Conservation (phyloP, 1,284 basidiomycete species). For the Farysia itapuensis region DNA sequence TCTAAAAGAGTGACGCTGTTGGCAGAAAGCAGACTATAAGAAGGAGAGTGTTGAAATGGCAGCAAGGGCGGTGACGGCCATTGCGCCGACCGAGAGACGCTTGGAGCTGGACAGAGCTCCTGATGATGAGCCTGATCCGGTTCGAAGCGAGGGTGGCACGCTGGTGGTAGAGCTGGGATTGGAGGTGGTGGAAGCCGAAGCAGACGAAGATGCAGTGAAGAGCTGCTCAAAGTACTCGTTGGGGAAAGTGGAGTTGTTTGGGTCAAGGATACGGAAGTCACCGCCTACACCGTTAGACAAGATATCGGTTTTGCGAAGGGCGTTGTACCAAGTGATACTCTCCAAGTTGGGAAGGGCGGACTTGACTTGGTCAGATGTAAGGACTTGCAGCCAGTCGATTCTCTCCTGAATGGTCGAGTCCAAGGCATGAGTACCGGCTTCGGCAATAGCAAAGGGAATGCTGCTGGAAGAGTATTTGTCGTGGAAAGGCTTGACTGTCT, state of each 20-base stretch:
- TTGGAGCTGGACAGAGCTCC: not conserved
- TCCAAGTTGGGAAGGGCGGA: slow-evolving; percentile 50
- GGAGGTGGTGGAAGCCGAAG: slow-evolving; percentile 7
- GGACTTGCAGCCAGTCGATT: slow-evolving; percentile 50
- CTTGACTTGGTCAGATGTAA: slow-evolving; percentile 38
- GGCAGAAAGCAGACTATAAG: slow-evolving; percentile 2
- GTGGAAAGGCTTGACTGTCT: slow-evolving; percentile 59
- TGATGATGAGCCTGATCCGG: too few relatives aligned
- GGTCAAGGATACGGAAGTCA: slow-evolving; percentile 32
- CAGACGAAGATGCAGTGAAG: slow-evolving; percentile 10
- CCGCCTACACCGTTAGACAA: slow-evolving; percentile 27
- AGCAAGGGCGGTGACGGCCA: slow-evolving; percentile 12
- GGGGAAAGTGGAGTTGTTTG: slow-evolving; percentile 20
- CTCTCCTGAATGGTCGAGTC: slow-evolving; percentile 25
- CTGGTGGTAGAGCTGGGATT: slow-evolving; percentile 2
- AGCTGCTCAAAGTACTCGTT: slow-evolving; percentile 9
- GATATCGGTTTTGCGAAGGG: slow-evolving; percentile 24
- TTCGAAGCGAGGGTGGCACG: slow-evolving; percentile 5
- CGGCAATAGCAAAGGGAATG: slow-evolving; percentile 59
- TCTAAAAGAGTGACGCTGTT: too few relatives aligned
- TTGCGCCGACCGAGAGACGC: not conserved
- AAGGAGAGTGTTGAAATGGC: slow-evolving; percentile 8
- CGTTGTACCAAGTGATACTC: slow-evolving; percentile 59
- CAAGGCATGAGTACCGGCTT: slow-evolving; percentile 47
- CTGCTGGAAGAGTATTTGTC: slow-evolving; percentile 48